These are phyloP conservation scores for Phaeosphaeriaceae sp. DNA, from an alignment of 2,329 filamentous ascomycete species.

Conservation along the genomic window DNA sequence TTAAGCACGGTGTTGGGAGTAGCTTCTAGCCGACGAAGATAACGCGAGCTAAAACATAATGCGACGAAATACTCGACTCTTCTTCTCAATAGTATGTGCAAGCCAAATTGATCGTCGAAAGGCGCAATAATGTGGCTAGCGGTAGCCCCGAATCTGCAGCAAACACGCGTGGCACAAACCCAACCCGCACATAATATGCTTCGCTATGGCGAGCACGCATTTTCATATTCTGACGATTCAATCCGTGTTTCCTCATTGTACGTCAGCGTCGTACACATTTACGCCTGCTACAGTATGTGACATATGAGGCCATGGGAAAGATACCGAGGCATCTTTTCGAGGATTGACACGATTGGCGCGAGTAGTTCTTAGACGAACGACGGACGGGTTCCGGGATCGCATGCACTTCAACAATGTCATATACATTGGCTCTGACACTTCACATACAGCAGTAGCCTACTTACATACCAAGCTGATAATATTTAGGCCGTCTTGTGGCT, in stretches of 20 bases:
- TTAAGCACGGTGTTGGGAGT: conserved; percentile 9
- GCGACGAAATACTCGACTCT: conserved; percentile 7
- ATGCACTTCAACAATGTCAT: neutral
- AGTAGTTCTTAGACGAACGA: neutral
- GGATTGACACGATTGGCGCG: neutral
- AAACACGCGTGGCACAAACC: neutral
- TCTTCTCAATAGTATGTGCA: too few species aligned
- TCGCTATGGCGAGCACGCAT: too few species aligned
- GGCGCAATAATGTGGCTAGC: too few species aligned
- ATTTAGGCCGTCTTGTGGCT: neutral
- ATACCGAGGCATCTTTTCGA: neutral
- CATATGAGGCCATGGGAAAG: neutral
- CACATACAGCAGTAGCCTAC: neutral
- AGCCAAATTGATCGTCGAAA: too few species aligned
- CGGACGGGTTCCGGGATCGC: neutral
- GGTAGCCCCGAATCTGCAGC: too few species aligned
- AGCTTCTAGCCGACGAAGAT: neutral
- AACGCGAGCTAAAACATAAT: conserved; percentile 3
- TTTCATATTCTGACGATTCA: too few species aligned
- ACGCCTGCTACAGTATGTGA: neutral
- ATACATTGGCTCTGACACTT: neutral
- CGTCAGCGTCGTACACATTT: too few species aligned
- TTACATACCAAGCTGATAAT: neutral
- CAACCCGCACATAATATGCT: too few species aligned
- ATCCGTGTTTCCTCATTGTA: too few species aligned